Evolutionary conservation across 1,284 basidiomycete species (phyloP).

Genomic region (Leccinum holopus): DNA sequence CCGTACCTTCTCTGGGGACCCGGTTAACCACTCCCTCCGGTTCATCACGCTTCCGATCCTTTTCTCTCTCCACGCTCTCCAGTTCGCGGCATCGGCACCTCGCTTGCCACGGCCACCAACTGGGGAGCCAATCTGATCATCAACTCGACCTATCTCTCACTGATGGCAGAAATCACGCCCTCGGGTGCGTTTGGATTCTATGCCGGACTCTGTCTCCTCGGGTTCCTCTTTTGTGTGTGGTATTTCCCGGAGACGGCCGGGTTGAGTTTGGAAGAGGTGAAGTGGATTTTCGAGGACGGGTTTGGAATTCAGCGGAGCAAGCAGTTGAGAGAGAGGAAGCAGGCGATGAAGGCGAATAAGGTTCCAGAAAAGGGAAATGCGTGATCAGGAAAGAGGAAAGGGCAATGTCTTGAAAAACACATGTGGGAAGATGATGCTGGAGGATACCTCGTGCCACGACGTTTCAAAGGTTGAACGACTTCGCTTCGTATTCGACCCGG

Average conservation of each 20-base stretch:
- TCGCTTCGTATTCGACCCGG: too few relatives aligned
- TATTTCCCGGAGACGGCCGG: constrained; percentile 80
- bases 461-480: too few relatives aligned
- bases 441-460: not conserved
- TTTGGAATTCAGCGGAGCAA: constrained; percentile 59
- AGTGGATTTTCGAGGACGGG: constrained; percentile 54
- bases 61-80: not conserved
- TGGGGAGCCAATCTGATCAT: constrained; percentile 83
- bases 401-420: not conserved
- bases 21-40: not conserved
- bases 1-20: not conserved
- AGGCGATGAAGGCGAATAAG: constrained; percentile 5
- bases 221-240: constrained; percentile 66
- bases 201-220: constrained; percentile 69
- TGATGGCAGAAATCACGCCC: constrained; percentile 75
- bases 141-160: constrained; percentile 74
- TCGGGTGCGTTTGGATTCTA: constrained; percentile 81
- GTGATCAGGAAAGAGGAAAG: not conserved
- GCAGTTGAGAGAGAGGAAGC: constrained; percentile 29
- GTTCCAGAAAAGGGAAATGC: not conserved
- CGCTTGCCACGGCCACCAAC: constrained; percentile 77
- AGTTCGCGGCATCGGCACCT: constrained; percentile 81
- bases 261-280: constrained; percentile 75
- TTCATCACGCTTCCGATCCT: not conserved
- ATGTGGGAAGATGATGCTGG: not conserved